These are phyloP conservation scores for Saturnispora mendoncae DNA, from an alignment of 805 yeast genomes.

Conservation along the genomic window DNA sequence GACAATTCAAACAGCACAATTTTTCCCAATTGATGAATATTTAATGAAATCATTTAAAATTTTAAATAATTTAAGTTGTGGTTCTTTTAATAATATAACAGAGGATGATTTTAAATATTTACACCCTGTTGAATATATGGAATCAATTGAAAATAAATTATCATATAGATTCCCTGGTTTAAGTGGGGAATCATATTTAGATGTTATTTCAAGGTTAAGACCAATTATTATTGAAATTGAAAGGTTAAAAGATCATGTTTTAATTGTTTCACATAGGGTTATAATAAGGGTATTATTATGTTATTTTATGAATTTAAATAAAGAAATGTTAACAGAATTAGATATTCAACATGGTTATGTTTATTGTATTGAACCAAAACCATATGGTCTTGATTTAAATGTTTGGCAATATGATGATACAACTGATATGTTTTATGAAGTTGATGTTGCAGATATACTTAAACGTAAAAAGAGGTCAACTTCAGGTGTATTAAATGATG, in stretches of 20 bases:
- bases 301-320: conserved; percentile 30
- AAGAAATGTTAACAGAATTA: conserved; percentile 31
- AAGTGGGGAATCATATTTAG: conserved; percentile 33
- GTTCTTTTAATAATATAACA: conserved; percentile 26
- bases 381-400: conserved; percentile 31
- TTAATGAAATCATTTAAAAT: conserved; percentile 27
- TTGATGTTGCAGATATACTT: conserved; percentile 31
- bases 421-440: conserved; percentile 30
- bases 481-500: conserved; percentile 17
- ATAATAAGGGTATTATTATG: conserved; percentile 30
- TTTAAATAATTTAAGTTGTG: conserved; percentile 30
- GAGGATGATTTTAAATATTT: conserved; percentile 24
- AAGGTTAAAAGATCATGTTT: conserved; percentile 28
- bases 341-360: conserved; percentile 30
- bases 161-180: conserved; percentile 30
- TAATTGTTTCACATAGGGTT: conserved; percentile 29
- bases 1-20: conserved; percentile 27
- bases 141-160: conserved; percentile 25
- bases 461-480: conserved; percentile 27
- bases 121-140: conserved; percentile 23
- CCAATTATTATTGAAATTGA: conserved; percentile 32
- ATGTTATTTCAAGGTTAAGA: conserved; percentile 28
- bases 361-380: conserved; percentile 33
- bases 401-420: conserved; percentile 30
- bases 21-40: conserved; percentile 25